Conservation (phyloP, 345 rosid genomes). For the Eucalyptus tenuipes region DNA sequence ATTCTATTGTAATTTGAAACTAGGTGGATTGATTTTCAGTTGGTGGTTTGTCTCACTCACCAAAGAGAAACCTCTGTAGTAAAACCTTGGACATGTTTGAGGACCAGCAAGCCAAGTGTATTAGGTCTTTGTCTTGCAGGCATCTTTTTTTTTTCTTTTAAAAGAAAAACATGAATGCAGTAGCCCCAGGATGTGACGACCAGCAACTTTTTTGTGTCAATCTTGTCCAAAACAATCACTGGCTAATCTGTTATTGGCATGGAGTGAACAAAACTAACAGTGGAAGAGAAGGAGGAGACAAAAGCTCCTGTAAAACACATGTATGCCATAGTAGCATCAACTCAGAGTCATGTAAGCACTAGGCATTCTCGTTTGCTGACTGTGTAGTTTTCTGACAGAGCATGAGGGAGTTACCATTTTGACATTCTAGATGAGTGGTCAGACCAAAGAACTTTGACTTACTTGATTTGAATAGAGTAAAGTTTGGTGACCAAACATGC, state of each 20-base stretch:
- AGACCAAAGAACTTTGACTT: neutral
- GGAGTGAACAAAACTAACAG: neutral
- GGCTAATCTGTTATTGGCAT: neutral
- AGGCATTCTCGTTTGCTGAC: neutral
- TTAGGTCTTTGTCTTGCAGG: neutral
- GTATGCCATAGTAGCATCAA: neutral
- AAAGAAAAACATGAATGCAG: neutral
- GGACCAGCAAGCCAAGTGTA: neutral
- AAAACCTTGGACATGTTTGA: neutral
- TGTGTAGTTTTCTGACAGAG: neutral
- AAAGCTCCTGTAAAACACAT: neutral
- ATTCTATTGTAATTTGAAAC: neutral
- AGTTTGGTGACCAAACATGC: neutral
- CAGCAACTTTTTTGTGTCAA: neutral
- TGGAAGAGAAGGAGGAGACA: neutral
- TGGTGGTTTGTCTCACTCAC: neutral
- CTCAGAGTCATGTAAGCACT: neutral
- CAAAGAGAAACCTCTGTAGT: neutral
- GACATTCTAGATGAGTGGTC: neutral
- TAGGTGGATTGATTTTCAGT: neutral
- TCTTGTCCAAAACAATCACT: neutral
- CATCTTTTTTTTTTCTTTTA: neutral
- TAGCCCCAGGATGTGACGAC: neutral
- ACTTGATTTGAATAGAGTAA: neutral
- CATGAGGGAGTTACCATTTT: neutral